These are phyloP conservation scores for Zelonia costaricensis DNA, from an alignment of 208 protist species.

Conservation along the genomic window DNA sequence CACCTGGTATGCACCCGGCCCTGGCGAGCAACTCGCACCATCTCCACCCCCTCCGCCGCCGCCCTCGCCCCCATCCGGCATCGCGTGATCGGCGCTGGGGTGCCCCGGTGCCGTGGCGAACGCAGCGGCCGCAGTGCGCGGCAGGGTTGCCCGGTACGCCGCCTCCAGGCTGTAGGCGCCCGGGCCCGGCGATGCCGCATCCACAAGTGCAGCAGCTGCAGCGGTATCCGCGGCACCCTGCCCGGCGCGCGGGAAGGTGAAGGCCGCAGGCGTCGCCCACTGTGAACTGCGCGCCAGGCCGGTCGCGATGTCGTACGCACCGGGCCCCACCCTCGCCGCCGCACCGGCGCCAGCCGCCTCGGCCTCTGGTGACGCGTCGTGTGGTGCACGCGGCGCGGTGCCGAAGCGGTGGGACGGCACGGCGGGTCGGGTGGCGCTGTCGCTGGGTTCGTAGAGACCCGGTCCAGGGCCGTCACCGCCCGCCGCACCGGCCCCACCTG, in stretches of 20 bases:
- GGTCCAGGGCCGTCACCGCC: slow-evolving; percentile 8
- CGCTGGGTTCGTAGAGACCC: slow-evolving; percentile 16
- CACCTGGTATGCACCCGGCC: slow-evolving; percentile 25
- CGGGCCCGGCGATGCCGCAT: slow-evolving; percentile 35
- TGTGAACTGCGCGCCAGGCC: slow-evolving; percentile 12
- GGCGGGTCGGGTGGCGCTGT: slow-evolving; percentile 4
- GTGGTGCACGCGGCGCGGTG: slow-evolving; percentile 6
- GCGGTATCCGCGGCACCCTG: background rate
- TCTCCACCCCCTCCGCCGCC: background rate
- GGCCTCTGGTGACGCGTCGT: background rate
- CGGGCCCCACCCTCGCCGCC: too few species aligned
- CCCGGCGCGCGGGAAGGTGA: slow-evolving; percentile 23
- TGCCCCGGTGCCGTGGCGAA: too few species aligned
- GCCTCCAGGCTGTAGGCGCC: slow-evolving; percentile 38
- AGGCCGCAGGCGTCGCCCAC: slow-evolving; percentile 10
- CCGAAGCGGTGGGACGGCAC: slow-evolving; percentile 17
- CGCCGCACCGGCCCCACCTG: background rate
- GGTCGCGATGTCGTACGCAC: slow-evolving; percentile 37
- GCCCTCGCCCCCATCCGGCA: background rate
- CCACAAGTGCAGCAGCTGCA: background rate
- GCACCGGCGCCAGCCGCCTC: slow-evolving; percentile 24
- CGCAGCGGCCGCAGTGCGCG: background rate
- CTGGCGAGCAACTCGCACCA: background rate
- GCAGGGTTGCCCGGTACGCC: slow-evolving; percentile 18
- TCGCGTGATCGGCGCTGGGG: too few species aligned